phyloP scores from a whole-genome alignment of 805 yeast genomes.

The Schizosaccharomyces pombe region DNA sequence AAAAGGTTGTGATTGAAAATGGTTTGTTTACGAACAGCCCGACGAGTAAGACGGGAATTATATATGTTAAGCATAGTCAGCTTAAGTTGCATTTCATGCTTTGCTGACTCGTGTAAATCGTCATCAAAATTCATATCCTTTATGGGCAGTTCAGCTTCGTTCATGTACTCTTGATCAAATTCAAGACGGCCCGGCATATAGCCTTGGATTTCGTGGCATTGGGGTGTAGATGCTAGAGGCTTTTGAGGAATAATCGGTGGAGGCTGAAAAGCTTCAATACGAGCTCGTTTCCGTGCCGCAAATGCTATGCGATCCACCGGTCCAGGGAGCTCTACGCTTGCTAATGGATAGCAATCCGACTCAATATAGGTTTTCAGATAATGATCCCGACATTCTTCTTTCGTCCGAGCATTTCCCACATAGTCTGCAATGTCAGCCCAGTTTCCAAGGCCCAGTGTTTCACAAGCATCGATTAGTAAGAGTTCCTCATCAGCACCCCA shows the following conservation, averaged over 20 bases:
- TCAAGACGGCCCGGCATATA: slow-evolving; percentile 97
- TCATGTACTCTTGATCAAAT: slow-evolving; percentile 87
- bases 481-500: slow-evolving; percentile 99
- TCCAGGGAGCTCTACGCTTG: slow-evolving; percentile 57
- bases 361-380: slow-evolving; percentile 49
- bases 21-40: slow-evolving; percentile 80
- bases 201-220: slow-evolving; percentile 92
- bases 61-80: slow-evolving; percentile 71
- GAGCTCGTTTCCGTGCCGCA: slow-evolving; percentile 35
- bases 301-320: slow-evolving; percentile 45
- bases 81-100: slow-evolving; percentile 68
- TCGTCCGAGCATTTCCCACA: slow-evolving; percentile 60
- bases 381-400: slow-evolving; percentile 76
- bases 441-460: slow-evolving; percentile 67
- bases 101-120: slow-evolving; percentile 29
- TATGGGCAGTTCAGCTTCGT: slow-evolving; percentile 82
- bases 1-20: slow-evolving; percentile 52
- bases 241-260: slow-evolving; percentile 20
- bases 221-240: slow-evolving; percentile 77
- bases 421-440: slow-evolving; percentile 98
- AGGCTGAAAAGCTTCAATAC: slow-evolving; percentile 39
- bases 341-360: slow-evolving; percentile 61
- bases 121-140: slow-evolving; percentile 92
- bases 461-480: slow-evolving; percentile 71
- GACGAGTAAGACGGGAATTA: slow-evolving; percentile 63